Percentiles rank a stretch among this genome's conserved stretches.
These are phyloP conservation scores for Epichloe brachyelytri DNA, from an alignment of 2,329 filamentous ascomycete species.

Conservation along the genomic window DNA sequence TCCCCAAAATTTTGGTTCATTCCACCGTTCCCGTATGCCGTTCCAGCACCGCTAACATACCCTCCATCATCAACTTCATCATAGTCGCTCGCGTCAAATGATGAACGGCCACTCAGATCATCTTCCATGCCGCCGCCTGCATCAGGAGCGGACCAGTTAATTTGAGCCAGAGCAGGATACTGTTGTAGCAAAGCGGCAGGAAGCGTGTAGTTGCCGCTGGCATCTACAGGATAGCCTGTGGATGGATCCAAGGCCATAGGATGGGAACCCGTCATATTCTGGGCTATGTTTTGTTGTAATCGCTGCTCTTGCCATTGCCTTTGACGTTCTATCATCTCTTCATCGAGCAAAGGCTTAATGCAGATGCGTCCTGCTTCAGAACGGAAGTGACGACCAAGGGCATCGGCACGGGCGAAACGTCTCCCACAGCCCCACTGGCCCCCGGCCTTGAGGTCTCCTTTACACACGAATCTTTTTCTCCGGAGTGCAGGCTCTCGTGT, in stretches of 20 bases:
- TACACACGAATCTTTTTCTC: conserved; percentile 97
- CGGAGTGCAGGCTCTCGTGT: conserved; percentile 89
- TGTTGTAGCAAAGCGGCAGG: conserved; percentile 81
- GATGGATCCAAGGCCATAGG: conserved; percentile 47
- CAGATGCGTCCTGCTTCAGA: conserved; percentile 92
- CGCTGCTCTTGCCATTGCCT: conserved; percentile 61
- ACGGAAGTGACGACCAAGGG: conserved; percentile 84
- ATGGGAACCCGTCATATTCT: conserved; percentile 43
- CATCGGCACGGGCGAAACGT: conserved; percentile 88
- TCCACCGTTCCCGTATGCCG: conserved; percentile 43
- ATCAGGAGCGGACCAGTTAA: conserved; percentile 62
- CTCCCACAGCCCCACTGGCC: conserved; percentile 87
- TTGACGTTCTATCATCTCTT: conserved; percentile 77
- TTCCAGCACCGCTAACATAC: conserved; percentile 51
- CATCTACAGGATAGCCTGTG: conserved; percentile 44
- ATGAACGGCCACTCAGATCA: conserved; percentile 65
- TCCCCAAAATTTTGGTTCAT: conserved; percentile 42
- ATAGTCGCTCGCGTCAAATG: conserved; percentile 70
- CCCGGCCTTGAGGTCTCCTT: conserved; percentile 72
- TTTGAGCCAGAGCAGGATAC: conserved; percentile 80
- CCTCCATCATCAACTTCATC: conserved; percentile 61
- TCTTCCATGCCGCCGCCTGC: conserved; percentile 63
- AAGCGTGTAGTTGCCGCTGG: conserved; percentile 50
- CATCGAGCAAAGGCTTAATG: conserved; percentile 92
- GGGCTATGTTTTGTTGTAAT: conserved; percentile 50